Evolutionary conservation across 352 stramenopile genomes (phyloP).

Genomic region (Globisporangium splendens): DNA sequence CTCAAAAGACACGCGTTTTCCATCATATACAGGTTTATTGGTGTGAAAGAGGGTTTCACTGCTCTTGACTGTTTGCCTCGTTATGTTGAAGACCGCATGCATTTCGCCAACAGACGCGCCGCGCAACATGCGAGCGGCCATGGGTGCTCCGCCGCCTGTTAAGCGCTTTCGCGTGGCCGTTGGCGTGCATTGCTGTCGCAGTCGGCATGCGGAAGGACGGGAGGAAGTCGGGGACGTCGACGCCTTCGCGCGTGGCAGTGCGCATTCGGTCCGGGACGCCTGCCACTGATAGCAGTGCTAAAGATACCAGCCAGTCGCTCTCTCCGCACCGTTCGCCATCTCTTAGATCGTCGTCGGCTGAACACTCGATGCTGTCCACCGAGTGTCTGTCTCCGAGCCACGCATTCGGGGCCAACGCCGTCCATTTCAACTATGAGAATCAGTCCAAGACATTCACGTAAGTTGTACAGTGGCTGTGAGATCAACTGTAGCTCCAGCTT

Average conservation of each 20-base stretch:
- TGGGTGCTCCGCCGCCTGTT: too few relatives aligned
- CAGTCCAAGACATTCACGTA: constrained; percentile 49
- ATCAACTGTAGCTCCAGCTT: background rate
- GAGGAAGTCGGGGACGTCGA: constrained; percentile 5
- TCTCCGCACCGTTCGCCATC: too few relatives aligned
- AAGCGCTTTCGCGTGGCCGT: too few relatives aligned
- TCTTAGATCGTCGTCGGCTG: background rate
- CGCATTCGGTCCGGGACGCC: constrained; percentile 32
- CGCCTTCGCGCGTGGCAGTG: constrained; percentile 46
- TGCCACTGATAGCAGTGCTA: background rate
- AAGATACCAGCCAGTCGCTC: background rate
- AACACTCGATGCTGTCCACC: background rate
- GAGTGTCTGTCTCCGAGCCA: constrained; percentile 14
- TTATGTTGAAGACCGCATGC: too few relatives aligned
- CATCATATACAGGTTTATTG: too few relatives aligned
- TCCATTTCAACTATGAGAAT: constrained; percentile 38
- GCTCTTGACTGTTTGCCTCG: too few relatives aligned
- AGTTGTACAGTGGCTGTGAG: background rate
- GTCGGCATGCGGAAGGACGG: constrained; percentile 6
- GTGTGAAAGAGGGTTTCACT: too few relatives aligned
- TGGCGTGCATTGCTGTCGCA: background rate
- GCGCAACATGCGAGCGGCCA: too few relatives aligned
- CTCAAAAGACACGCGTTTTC: too few relatives aligned
- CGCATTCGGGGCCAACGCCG: constrained; percentile 4
- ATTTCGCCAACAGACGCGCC: too few relatives aligned